phyloP scores from a whole-genome alignment of 2,329 filamentous ascomycete species.

The Colletotrichum navitas region DNA sequence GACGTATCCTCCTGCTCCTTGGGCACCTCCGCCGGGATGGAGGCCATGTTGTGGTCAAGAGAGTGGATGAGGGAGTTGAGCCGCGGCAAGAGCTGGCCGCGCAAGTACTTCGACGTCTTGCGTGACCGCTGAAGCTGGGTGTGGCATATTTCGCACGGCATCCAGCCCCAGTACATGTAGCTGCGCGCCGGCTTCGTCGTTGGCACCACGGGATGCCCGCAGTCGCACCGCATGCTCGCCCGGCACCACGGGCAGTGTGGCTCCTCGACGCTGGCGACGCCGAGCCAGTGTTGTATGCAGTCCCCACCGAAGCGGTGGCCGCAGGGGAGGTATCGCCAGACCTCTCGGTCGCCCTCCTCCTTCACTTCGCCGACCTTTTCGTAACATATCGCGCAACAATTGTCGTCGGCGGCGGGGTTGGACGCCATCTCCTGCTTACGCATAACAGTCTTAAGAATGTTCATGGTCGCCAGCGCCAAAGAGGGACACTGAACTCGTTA shows the following conservation, averaged over 20 bases:
- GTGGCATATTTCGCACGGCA: conserved; percentile 40
- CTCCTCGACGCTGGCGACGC: conserved; percentile 51
- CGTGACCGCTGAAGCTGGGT: conserved; percentile 37
- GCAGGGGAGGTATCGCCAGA: conserved; percentile 57
- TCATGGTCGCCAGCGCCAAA: conserved; percentile 31
- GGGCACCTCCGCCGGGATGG: conserved; percentile 36
- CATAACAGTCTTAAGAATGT: conserved; percentile 39
- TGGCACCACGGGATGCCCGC: conserved; percentile 52
- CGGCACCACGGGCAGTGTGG: conserved; percentile 59
- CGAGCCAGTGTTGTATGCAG: conserved; percentile 60
- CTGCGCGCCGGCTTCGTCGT: conserved; percentile 36
- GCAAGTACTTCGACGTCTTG: conserved; percentile 34
- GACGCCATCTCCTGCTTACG: conserved; percentile 44
- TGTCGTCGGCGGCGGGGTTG: conserved; percentile 36
- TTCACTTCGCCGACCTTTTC: conserved; percentile 54
- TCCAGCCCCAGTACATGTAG: conserved; percentile 38
- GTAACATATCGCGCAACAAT: conserved; percentile 58
- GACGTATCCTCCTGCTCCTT: conserved; percentile 38
- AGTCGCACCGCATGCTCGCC: conserved; percentile 47
- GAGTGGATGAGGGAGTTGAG: conserved; percentile 41
- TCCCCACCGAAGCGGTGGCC: conserved; percentile 58
- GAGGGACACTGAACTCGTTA: conserved; percentile 7
- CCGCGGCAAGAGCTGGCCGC: conserved; percentile 33
- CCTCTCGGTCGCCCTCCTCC: conserved; percentile 54
- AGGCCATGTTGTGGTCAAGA: conserved; percentile 40